Evolutionary conservation across 1,284 basidiomycete species (phyloP).

Genomic region (Moesziomyces parantarcticus): DNA sequence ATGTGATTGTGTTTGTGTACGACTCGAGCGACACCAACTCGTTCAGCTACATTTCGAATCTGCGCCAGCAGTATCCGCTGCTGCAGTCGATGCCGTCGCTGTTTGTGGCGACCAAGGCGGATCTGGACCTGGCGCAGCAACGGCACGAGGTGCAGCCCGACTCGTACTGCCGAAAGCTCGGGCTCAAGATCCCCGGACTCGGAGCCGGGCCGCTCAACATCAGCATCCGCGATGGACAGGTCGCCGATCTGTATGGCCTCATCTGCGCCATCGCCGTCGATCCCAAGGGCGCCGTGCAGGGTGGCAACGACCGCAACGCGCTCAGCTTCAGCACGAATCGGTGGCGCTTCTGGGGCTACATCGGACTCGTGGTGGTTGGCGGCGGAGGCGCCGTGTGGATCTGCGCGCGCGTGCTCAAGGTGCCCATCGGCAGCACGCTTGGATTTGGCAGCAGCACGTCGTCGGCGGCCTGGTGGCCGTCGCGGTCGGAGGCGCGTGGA

Average conservation of each 20-base stretch:
- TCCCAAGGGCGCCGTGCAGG: constrained; percentile 59
- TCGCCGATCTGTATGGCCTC: constrained; percentile 87
- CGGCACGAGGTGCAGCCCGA: constrained; percentile 98
- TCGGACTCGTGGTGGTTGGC: constrained; percentile 41
- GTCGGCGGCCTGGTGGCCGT: constrained; percentile 27
- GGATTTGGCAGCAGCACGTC: constrained; percentile 26
- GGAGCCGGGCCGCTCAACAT: constrained; percentile 62
- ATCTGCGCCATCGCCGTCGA: constrained; percentile 79
- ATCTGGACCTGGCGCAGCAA: constrained; percentile 84
- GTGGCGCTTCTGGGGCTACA: constrained; percentile 48
- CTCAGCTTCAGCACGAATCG: constrained; percentile 45
- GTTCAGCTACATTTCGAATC: constrained; percentile 96
- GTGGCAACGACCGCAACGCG: constrained; percentile 42
- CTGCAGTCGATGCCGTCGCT: constrained; percentile 88
- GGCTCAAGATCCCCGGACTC: constrained; percentile 59
- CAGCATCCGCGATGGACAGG: constrained; percentile 79
- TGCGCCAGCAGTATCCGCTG: constrained; percentile 90
- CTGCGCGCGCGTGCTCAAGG: constrained; percentile 40
- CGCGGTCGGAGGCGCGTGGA: constrained; percentile 17
- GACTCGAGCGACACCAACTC: constrained; percentile 99
- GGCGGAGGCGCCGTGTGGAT: constrained; percentile 45
- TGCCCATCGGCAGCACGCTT: constrained; percentile 42
- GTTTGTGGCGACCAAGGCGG: constrained; percentile 98
- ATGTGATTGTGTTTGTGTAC: constrained; percentile 94
- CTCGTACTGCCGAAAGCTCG: constrained; percentile 75